Base-by-base conservation (phyloP, 148 eudicot species). In the Chenopodium berlandieri region DNA sequence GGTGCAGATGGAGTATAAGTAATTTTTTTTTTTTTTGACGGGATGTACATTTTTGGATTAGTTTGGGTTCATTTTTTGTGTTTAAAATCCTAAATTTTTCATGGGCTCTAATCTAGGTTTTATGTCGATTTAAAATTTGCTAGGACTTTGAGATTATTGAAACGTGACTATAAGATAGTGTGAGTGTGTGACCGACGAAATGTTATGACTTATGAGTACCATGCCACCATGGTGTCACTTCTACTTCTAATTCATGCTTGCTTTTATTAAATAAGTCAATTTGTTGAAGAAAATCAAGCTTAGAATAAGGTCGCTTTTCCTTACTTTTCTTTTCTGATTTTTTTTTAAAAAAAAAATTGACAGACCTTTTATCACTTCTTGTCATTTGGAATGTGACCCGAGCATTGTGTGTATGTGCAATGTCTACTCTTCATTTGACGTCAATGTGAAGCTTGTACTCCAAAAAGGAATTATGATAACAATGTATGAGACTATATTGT, bases 231-330 rank as follows among this genome's bases (percentile, higher is more conserved):
- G n/a, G 58, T 78, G 75, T 75, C 83, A 70, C 62, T 80, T 46
- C 32, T 73, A 73, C 62, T 80, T 46, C 32, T 73, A 73, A 48
- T 73, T 27, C 77, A 76, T 62, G 74, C 66, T 83, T 78, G 73
- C 79, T 32, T 71, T 40, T 83, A 64, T 40, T 11, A 65, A 17
- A 3, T n/a, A 74, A 75, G 80, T 80, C 83, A 71, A 62, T 75
- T 79, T 68, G 67, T 84, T 44, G 75, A 52, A 80, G 77, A 76
- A 63, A 70, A 58, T 73, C 37, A 20, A 60, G 52, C 30, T 79
- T 79, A 69, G 71, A 84, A 69, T 69, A 17, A 69, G 67, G 71
- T 78, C 75, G 0, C 27, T 46, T 63, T 25, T 66, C 72, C 50
- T 46, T 66, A 52, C 34, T 32, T 40, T 40, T 5, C 44, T 40